A percentile compares a stretch with the other conserved stretches of the same genome.
phyloP scores from a whole-genome alignment of 108 stramenopile genomes.

The Cyclostephanos invisitatus region DNA sequence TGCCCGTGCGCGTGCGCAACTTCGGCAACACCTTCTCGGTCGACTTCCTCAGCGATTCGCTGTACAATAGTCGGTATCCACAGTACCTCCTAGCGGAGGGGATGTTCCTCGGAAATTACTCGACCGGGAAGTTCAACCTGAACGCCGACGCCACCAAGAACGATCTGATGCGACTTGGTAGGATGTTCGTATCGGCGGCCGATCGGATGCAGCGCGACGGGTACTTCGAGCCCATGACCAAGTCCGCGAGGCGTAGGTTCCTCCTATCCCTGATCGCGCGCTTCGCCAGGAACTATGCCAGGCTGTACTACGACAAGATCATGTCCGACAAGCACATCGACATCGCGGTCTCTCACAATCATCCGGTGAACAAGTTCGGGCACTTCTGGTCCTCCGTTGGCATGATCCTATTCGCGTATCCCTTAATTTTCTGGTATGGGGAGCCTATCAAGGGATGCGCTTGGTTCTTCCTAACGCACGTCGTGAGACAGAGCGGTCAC shows the following conservation, averaged over 20 bases:
- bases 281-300: constrained; percentile 41
- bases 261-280: constrained; percentile 18
- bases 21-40: constrained; percentile 61
- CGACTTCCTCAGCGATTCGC: constrained; percentile 46
- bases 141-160: constrained; percentile 40
- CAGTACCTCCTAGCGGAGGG: constrained; percentile 59
- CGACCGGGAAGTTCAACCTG: constrained; percentile 61
- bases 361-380: constrained; percentile 61
- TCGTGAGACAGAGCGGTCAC: constrained; percentile 53
- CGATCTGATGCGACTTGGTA: constrained; percentile 38
- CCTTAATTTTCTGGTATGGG: constrained; percentile 46
- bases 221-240: constrained; percentile 47
- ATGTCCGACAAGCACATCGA: constrained; percentile 63
- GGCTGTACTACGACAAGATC: constrained; percentile 49
- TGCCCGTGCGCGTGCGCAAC: constrained; percentile 58
- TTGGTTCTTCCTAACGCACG: constrained; percentile 56
- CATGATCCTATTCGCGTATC: constrained; percentile 59
- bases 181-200: constrained; percentile 54
- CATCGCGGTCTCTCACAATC: constrained; percentile 60
- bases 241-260: constrained; percentile 23
- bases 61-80: constrained; percentile 57
- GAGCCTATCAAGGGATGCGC: constrained; percentile 47
- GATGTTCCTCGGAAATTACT: constrained; percentile 60
- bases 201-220: constrained; percentile 49
- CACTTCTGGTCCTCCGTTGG: constrained; percentile 57